phyloP scores from a whole-genome alignment of 345 rosid genomes.

The Brassica rapa region DNA sequence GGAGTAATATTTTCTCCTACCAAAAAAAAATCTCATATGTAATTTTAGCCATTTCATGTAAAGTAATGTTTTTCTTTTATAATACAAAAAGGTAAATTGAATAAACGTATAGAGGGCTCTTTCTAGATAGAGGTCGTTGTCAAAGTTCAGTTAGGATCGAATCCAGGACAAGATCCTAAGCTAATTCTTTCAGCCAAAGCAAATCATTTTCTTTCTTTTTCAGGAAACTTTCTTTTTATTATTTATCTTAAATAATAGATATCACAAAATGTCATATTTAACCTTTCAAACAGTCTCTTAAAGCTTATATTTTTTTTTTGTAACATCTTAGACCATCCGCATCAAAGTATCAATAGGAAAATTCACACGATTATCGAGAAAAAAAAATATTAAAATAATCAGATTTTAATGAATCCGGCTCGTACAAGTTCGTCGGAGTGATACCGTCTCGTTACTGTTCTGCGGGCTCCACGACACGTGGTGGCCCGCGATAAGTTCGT shows the following conservation, averaged over 20 bases:
- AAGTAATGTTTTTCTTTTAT: not conserved
- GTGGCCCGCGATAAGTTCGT: too few relatives aligned
- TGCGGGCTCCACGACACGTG: too few relatives aligned
- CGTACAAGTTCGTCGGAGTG: too few relatives aligned
- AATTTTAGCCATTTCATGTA: not conserved
- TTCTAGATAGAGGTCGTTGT: conserved; percentile 43
- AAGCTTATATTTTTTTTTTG: not conserved
- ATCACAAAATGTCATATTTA: not conserved
- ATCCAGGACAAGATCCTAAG: conserved; percentile 45
- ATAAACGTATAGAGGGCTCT: conserved; percentile 28
- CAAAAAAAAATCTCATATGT: not conserved
- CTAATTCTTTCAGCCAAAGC: conserved; percentile 45
- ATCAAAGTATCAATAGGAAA: too few relatives aligned
- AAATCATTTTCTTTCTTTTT: conserved; percentile 38
- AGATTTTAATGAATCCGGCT: too few relatives aligned
- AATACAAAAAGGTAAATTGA: conserved; percentile 7
- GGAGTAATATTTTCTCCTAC: not conserved
- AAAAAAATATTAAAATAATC: too few relatives aligned
- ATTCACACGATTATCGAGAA: too few relatives aligned
- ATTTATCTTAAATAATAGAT: not conserved
- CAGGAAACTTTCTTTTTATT: conserved; percentile 23
- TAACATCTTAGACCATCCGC: too few relatives aligned
- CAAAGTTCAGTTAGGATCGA: conserved; percentile 40
- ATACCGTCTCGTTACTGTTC: too few relatives aligned
- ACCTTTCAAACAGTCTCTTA: not conserved